Base-by-base conservation (phyloP, 495 filamentous ascomycete species). In the Penicillium daleae region DNA sequence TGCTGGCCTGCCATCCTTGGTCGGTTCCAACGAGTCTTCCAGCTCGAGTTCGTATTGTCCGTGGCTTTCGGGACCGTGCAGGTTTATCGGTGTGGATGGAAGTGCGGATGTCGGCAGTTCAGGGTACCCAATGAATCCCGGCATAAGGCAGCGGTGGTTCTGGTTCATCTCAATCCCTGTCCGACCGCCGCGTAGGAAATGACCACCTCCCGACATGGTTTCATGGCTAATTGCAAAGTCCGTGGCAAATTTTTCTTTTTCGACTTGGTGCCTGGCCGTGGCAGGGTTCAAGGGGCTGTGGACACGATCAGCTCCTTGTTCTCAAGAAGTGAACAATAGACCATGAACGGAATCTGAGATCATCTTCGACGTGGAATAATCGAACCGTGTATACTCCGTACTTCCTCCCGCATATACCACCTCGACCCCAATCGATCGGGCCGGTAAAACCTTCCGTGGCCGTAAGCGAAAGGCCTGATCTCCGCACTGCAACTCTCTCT, bases 391-490 rank as follows among this genome's bases (percentile, higher is more conserved):
- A n/a, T n/a, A n/a, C n/a, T n/a, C n/a, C n/a, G n/a, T n/a, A n/a
- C n/a, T n/a, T n/a, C n/a, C n/a, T n/a, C n/a, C n/a, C n/a, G n/a
- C n/a, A n/a, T n/a, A n/a, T n/a, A n/a, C n/a, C n/a, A n/a, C n/a
- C n/a, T n/a, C n/a, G 2, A 58, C n/a, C 13, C 15, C 35, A 32
- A 54, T 52, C 46, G 26, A 21, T 52, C 49, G 49, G 49, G 26
- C 61, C 61, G 61, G 52, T 26, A 56, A 24, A 22, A 35, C 31
- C 19, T 56, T 39, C 31, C 52, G 52, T 35, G 52, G 33, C 52
- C 52, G 52, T 33, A 53, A 60, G 31, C 22, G 44, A 33, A 35
- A 32, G 32, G 29, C 4, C 57, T 53, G 32, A 21, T 29, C 48
- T 53, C 46, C 58, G 52, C 51, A 37, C 8, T 39, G 50, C 32